Percentiles rank a stretch among this genome's conserved stretches.
Evolutionary conservation across 2,329 filamentous ascomycete genomes (phyloP).

Genomic region (Colletotrichum brevisporum): DNA sequence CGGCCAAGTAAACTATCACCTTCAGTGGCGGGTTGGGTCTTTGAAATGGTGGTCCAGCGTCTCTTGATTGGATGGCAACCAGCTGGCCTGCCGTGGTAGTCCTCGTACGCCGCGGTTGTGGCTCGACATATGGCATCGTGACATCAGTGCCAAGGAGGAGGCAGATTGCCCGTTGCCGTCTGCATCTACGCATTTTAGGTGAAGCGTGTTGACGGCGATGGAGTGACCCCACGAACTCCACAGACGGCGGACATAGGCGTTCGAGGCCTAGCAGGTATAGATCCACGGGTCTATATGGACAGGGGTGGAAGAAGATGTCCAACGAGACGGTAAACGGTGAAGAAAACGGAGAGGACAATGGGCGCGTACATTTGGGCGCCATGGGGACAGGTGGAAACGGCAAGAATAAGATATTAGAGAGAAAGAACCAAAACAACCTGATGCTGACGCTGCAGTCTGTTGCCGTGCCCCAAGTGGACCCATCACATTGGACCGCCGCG

Average conservation of each 20-base stretch:
- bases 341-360: too few relatives aligned
- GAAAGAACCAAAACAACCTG: too few relatives aligned
- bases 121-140: conserved; percentile 5
- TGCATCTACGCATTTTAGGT: neutral
- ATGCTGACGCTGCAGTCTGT: too few relatives aligned
- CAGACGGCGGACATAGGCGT: conserved; percentile 2
- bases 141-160: conserved; percentile 31
- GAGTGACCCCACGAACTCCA: neutral
- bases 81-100: neutral
- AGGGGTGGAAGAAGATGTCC: neutral
- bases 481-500: too few relatives aligned
- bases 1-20: neutral
- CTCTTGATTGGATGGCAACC: conserved; percentile 3
- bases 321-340: neutral
- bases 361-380: too few relatives aligned
- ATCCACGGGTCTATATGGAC: neutral
- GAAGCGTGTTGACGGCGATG: too few relatives aligned
- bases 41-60: neutral
- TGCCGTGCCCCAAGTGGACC: too few relatives aligned
- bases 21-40: too few relatives aligned
- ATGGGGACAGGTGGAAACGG: too few relatives aligned
- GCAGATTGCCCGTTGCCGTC: conserved; percentile 5
- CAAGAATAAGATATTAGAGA: too few relatives aligned
- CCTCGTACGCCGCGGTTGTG: neutral
- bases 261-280: neutral